Conservation (phyloP, 768 basidiomycete genomes). For the Gelatoporia subvermispora region DNA sequence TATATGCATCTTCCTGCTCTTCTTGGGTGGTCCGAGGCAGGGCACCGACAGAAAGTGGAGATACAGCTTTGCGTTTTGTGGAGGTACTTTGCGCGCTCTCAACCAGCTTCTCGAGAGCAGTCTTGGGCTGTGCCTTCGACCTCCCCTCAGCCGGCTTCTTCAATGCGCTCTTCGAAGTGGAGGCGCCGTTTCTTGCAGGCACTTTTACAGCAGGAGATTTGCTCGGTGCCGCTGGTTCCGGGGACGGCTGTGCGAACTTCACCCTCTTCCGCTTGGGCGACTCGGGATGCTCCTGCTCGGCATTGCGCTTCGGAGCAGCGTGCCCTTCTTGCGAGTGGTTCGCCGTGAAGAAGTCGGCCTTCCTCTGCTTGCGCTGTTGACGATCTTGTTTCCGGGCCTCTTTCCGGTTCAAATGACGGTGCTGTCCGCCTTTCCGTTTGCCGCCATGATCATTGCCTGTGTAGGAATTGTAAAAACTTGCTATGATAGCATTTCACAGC, state of each 20-base stretch:
- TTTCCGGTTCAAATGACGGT: slow-evolving; percentile 41
- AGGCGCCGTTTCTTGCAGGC: too few relatives aligned
- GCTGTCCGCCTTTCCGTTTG: slow-evolving; percentile 12
- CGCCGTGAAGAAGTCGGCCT: slow-evolving; percentile 52
- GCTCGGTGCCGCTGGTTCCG: not conserved
- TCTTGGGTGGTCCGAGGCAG: slow-evolving; percentile 37
- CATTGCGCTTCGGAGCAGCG: slow-evolving; percentile 31
- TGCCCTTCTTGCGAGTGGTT: slow-evolving; percentile 3
- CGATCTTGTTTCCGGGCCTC: slow-evolving; percentile 62
- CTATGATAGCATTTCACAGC: not conserved
- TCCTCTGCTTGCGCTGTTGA: slow-evolving; percentile 54
- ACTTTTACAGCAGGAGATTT: not conserved
- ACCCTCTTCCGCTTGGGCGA: slow-evolving; percentile 48
- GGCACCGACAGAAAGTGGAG: slow-evolving; percentile 1
- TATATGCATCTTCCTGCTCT: slow-evolving; percentile 78
- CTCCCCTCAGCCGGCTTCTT: not conserved
- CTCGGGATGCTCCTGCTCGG: slow-evolving; percentile 40
- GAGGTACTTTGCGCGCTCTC: slow-evolving; percentile 8
- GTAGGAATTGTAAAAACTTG: not conserved
- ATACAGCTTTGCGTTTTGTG: not conserved
- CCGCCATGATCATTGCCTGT: slow-evolving; percentile 9
- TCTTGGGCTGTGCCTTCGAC: slow-evolving; percentile 11
- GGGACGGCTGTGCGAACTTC: slow-evolving; percentile 20
- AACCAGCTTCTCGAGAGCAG: slow-evolving; percentile 32
- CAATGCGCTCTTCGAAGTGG: too few relatives aligned